Evolutionary conservation across 345 rosid genomes (phyloP), one percentile per base, ranked within the genome.

Genomic region (Hypericum androsaemum): DNA sequence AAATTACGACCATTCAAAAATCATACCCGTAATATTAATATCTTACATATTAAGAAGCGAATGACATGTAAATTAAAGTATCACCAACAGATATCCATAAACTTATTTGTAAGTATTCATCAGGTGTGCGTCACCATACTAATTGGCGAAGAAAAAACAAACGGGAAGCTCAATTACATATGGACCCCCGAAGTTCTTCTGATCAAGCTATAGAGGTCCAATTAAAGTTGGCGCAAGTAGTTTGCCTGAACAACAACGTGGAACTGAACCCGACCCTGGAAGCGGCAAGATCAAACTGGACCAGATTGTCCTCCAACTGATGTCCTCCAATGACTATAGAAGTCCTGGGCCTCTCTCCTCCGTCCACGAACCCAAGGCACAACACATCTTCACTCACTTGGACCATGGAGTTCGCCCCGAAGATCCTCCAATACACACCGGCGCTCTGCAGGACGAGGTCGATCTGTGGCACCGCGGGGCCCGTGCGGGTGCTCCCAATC

Each of bases 241-340:
- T 57, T 39, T 28, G 50, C 2, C 41, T 43, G 46, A 8, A 32
- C 45, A 64, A 52, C 64, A 67, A 12, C 12, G 67, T 65, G 37
- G 78, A 42, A 54, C 70, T 70, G 37, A 74, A 74, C 0, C 68
- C 72, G 2, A 70, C 47, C 53, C 43, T 64, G 11, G 70, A 66
- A 8, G 47, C 43, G 12, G 54, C 67, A 40, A 66, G 39, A 58
- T 70, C 75, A 58, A 70, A 74, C 42, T 64, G 52, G 43, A 74
- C 15, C 3, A 70, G 45, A 32, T 66, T 57, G 10, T 74, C 68
- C 62, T 70, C 64, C 56, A 74, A 15, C 52, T 66, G 79, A 40
- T 66, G 43, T n/a, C 53, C 57, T 46, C 68, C 75, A 5, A 66
- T 57, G 5, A 54, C 37, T 35, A 70, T 54, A 0, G 73, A 53